Base-by-base conservation (phyloP, 257 asterid genomes). In the Rauvolfia tetraphylla region DNA sequence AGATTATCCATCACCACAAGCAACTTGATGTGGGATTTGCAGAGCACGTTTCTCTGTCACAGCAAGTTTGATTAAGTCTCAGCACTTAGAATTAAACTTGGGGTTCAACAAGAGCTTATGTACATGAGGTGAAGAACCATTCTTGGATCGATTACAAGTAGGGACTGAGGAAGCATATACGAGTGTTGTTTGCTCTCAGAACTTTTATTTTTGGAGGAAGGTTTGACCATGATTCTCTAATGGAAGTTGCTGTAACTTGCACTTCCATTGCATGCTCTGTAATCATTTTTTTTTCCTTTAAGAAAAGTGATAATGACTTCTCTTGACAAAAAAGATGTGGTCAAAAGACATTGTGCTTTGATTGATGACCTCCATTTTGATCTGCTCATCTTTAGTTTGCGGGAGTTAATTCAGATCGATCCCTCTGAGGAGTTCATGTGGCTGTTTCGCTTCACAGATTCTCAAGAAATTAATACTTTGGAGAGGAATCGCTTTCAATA, bases 161-260 rank as follows among this genome's bases (percentile, higher is more conserved):
- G 79, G 71, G 79, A 66, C 62, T 27, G 31, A 65, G 12, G 36
- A 10, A 11, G 71, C 54, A 61, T 29, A 39, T 10, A 36, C 3
- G n/a, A 14, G 83, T 51, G 68, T 71, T 75, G 83, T n/a, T 85
- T 49, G 76, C 71, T 83, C 82, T 81, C 84, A 76, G 10, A 25
- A 34, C 20, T 44, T 72, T 78, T 73, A 78, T 76, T 79, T 77
- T 75, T 77, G 83, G 29, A 65, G 76, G 81, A 73, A 78, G 72
- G 75, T 75, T 77, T 80, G 83, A 82, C 78, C 49, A 38, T 72
- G 62, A 39, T 25, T 65, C 46, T 75, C 56, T 65, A 74, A 42
- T 75, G 86, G 82, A 71, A 54, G 78, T 71, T 81, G 67, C 81
- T 75, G 65, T 81, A 83, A 53, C 57, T 62, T 63, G 75, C 83